Conservation (phyloP, 2,329 filamentous ascomycete species). For the Lasiodiplodia citricola region DNA sequence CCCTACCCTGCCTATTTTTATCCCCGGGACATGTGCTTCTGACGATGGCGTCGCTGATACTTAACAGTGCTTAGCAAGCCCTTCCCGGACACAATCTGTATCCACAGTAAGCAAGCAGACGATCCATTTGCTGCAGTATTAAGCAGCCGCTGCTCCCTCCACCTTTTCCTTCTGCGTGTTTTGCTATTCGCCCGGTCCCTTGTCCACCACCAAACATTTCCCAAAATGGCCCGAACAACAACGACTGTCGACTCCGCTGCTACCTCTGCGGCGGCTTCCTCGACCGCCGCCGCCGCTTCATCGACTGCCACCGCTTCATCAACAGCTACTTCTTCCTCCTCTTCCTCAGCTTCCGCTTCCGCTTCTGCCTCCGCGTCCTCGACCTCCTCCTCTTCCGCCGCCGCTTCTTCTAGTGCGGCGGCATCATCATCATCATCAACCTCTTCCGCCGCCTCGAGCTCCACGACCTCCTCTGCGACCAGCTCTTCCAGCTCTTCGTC, state of each 20-base stretch:
- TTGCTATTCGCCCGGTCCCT: not conserved
- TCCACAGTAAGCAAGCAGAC: not conserved
- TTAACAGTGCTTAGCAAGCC: slow-evolving; percentile 9
- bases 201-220: not conserved
- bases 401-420: not conserved
- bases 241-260: not conserved
- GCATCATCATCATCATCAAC: slow-evolving; percentile 5
- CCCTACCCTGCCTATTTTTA: slow-evolving; percentile 8
- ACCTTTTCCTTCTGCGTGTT: not conserved
- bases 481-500: slow-evolving; percentile 8
- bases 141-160: slow-evolving; percentile 6
- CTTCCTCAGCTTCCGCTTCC: not conserved
- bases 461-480: not conserved
- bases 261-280: not conserved
- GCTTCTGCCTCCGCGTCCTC: not conserved
- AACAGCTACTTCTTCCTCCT: not conserved
- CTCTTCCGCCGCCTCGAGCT: not conserved
- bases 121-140: not conserved
- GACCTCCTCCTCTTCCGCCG: not conserved
- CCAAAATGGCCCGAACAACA: slow-evolving; percentile 5
- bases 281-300: not conserved
- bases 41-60: not conserved
- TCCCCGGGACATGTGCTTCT: not conserved
- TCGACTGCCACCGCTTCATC: not conserved
- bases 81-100: not conserved